Percentiles rank a stretch among this genome's conserved stretches.
phyloP scores from a whole-genome alignment of 345 rosid species.

The Citrus inodora region DNA sequence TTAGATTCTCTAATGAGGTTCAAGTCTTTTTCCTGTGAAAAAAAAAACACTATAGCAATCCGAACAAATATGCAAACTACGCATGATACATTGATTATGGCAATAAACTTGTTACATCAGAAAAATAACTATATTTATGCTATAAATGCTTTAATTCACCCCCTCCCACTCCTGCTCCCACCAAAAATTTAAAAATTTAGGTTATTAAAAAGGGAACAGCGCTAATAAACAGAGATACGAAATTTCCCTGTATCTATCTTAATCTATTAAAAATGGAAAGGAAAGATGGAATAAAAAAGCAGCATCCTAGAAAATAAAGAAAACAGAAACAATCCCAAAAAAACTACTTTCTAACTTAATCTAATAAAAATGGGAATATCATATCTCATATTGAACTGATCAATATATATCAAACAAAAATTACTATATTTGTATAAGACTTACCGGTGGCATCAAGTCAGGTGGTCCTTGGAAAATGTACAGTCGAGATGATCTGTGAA shows the following conservation, averaged over 20 bases:
- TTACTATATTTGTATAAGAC: constrained; percentile 1
- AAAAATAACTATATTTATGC: constrained; percentile 2
- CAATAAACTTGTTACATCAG: neutral
- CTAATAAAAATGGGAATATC: neutral
- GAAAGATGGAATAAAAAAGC: too few species aligned
- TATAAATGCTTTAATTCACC: neutral
- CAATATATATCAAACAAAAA: neutral
- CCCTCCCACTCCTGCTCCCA: neutral
- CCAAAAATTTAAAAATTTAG: neutral
- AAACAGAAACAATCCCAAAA: neutral
- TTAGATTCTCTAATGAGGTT: constrained; percentile 59
- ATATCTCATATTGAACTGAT: neutral
- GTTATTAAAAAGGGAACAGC: neutral
- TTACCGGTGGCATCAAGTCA: constrained; percentile 86
- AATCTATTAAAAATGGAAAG: too few species aligned
- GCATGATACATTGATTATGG: neutral
- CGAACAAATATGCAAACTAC: neutral
- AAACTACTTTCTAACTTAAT: neutral
- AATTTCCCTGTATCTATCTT: too few species aligned
- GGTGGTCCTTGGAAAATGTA: constrained; percentile 93
- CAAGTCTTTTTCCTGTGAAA: constrained; percentile 59
- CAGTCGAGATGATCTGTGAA: constrained; percentile 63
- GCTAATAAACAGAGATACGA: too few species aligned
- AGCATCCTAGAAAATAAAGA: neutral
- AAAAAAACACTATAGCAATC: constrained; percentile 11